These are phyloP conservation scores for Paraglomus occultum DNA, from an alignment of 192 early-diverging fungal species.

Conservation along the genomic window DNA sequence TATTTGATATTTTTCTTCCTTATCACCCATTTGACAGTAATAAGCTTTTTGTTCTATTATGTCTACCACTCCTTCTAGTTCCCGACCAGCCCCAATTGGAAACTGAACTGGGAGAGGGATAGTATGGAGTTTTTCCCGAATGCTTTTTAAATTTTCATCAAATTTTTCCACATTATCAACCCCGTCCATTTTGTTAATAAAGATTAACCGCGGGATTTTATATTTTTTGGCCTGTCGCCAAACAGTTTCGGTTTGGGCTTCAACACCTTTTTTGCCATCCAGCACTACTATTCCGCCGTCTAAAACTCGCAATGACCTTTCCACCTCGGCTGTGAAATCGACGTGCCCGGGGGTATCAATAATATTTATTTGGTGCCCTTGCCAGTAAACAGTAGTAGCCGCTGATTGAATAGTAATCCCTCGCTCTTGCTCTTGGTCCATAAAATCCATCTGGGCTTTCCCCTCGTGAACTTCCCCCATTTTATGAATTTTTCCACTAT, in stretches of 20 bases:
- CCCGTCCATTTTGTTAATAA: constrained; percentile 3
- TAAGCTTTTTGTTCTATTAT: constrained; percentile 19
- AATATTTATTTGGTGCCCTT: constrained; percentile 8
- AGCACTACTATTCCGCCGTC: constrained; percentile 2
- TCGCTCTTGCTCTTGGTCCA: background rate
- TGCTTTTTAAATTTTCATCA: constrained; percentile 4
- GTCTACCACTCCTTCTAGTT: constrained; percentile 6
- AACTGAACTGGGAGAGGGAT: constrained; percentile 6
- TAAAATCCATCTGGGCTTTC: background rate
- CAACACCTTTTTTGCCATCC: background rate
- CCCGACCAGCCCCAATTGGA: constrained; percentile 13
- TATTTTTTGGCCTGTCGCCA: background rate
- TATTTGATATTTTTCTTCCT: constrained; percentile 7
- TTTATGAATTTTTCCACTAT: constrained; percentile 6
- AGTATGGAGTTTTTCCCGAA: constrained; percentile 8
- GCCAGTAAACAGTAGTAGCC: background rate
- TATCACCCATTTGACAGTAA: constrained; percentile 6
- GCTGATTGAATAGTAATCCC: constrained; percentile 17
- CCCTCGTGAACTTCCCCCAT: background rate
- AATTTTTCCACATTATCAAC: background rate
- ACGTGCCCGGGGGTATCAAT: constrained; percentile 17
- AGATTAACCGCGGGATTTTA: background rate
- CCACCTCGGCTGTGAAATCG: constrained; percentile 4
- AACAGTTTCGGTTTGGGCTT: constrained; percentile 11
- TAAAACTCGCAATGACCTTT: constrained; percentile 6